Base-by-base conservation (phyloP, 139 green algal genomes). In the Spirogloea muscicola region DNA sequence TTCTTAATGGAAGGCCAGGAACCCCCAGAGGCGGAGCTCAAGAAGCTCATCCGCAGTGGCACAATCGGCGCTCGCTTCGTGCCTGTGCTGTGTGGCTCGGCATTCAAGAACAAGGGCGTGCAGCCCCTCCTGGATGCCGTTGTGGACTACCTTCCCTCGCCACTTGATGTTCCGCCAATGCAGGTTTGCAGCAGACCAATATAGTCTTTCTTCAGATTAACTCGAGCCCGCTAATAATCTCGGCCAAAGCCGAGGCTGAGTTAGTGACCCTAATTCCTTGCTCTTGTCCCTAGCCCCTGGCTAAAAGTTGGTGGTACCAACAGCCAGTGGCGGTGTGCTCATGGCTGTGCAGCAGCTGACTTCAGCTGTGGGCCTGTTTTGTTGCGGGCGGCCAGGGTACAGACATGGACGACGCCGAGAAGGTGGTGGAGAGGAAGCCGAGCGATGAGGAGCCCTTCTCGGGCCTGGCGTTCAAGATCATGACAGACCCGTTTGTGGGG, bases 51-150 rank as follows among this genome's bases (percentile, higher is more conserved):
- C 84, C 87, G 95, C 76, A 95, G 93, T 86, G 95, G 95, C 59
- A 92, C 88, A 59, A 88, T 96, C 43, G 84, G 36, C 27, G 76
- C 81, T 40, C 68, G 68, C 2, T 97, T 99, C 82, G 90, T 96
- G 68, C 94, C 94, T 40, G 87, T 99, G 72, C 52, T 91, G 37
- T 98, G 93, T 79, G 94, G 94, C 48, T 91, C 90, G 1, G 95
- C 95, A 36, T 99, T 98, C 91, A 98, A 98, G 90, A 99, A 99
- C 91, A 99, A 98, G 90, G 95, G 95, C 41, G 95, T 99, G 77
- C 94, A 81, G 73, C 89, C 94, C 0, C 87, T 99, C 87, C 87
- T 99, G 74, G 95, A 99, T 77, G 91, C 49, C 3, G 94, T 98
- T n/a, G 80, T 96, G 21, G 81, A 88, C 61, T 99, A 95, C 87